Evolutionary conservation across 139 green algal genomes (phyloP).

Genomic region (Zygnema cylindricum): DNA sequence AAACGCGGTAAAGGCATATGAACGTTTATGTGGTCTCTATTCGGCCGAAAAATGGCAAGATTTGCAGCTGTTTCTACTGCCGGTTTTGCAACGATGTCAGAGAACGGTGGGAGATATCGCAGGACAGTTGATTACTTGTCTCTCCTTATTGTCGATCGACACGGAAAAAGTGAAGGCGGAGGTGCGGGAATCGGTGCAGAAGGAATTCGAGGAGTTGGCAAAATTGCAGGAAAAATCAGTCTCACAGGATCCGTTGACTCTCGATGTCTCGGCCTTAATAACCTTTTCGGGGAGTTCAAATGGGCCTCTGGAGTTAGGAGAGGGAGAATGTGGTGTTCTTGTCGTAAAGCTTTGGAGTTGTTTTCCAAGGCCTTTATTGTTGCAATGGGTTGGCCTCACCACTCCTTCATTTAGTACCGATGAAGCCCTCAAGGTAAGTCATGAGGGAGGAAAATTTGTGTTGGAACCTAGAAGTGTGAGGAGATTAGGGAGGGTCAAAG

Average conservation of each 20-base stretch:
- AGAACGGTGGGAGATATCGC: constrained; percentile 38
- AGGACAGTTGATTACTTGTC: constrained; percentile 21
- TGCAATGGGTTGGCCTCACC: constrained; percentile 40
- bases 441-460: too few relatives aligned
- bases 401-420: constrained; percentile 22
- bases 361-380: constrained; percentile 18
- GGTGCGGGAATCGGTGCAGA: constrained; percentile 19
- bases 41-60: constrained; percentile 45
- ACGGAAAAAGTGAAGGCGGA: background rate
- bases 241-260: constrained; percentile 29
- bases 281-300: constrained; percentile 19
- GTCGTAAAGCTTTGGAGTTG: constrained; percentile 44
- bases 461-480: too few relatives aligned
- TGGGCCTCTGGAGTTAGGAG: constrained; percentile 42
- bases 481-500: too few relatives aligned
- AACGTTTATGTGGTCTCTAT: constrained; percentile 53
- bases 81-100: constrained; percentile 45
- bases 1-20: constrained; percentile 46
- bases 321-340: constrained; percentile 45
- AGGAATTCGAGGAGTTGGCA: constrained; percentile 11
- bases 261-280: constrained; percentile 35
- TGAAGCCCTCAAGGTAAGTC: constrained; percentile 23
- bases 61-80: constrained; percentile 51
- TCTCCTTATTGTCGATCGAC: constrained; percentile 21
- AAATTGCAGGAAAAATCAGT: background rate